Percentiles rank a stretch among this genome's conserved stretches.
phyloP scores from a whole-genome alignment of 2,329 filamentous ascomycete genomes.

The Teratosphaeria viscida region DNA sequence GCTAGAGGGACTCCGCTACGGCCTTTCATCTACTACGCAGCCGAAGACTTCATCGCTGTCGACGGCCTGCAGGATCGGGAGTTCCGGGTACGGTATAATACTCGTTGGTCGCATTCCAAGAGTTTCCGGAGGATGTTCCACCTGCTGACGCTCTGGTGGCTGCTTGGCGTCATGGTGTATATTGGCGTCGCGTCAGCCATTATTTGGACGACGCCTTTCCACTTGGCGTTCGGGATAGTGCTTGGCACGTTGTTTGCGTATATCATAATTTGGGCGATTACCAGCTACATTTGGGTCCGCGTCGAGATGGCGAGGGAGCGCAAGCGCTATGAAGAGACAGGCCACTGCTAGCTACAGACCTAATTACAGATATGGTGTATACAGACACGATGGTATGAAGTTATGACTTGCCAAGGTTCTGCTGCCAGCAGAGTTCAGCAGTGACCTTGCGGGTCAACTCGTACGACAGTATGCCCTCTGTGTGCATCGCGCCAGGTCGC shows the following conservation, averaged over 20 bases:
- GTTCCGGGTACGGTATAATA: conserved; percentile 23
- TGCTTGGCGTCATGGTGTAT: conserved; percentile 19
- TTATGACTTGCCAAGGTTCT: background rate
- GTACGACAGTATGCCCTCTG: background rate
- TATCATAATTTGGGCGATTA: conserved; percentile 18
- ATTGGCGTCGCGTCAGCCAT: conserved; percentile 20
- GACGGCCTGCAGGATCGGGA: conserved; percentile 23
- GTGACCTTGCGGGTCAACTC: background rate
- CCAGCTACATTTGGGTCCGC: conserved; percentile 14
- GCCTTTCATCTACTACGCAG: conserved; percentile 25
- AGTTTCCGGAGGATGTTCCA: conserved; percentile 22
- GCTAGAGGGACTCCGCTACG: conserved; percentile 16
- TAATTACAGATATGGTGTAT: background rate
- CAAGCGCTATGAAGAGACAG: conserved; percentile 15
- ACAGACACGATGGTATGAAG: background rate
- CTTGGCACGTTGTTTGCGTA: conserved; percentile 21
- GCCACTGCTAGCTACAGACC: background rate
- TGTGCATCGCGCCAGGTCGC: too few species aligned
- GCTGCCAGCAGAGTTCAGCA: background rate
- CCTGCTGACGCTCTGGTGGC: conserved; percentile 21
- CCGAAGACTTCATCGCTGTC: conserved; percentile 25
- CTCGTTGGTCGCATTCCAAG: conserved; percentile 20
- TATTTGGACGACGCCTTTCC: conserved; percentile 22
- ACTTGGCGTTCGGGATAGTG: conserved; percentile 20
- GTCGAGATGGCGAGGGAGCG: conserved; percentile 22